Evolutionary conservation across 2,329 filamentous ascomycete genomes (phyloP).

Genomic region (Rhinocladiella mackenziei): DNA sequence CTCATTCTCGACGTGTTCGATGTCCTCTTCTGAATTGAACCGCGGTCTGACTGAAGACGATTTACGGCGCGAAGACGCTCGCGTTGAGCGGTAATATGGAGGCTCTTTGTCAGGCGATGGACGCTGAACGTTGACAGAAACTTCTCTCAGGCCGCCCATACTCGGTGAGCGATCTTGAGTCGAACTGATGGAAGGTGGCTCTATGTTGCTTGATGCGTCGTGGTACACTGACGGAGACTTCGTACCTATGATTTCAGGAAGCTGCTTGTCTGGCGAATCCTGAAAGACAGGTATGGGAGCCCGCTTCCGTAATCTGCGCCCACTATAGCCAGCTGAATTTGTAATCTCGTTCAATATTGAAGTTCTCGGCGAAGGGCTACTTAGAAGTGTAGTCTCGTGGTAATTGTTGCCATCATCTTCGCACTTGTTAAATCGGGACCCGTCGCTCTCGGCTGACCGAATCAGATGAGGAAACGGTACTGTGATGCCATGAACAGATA

Average conservation of each 20-base stretch:
- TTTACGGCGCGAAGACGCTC: constrained; percentile 18
- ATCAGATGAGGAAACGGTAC: constrained; percentile 20
- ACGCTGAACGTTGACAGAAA: constrained; percentile 28
- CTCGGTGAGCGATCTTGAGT: constrained; percentile 15
- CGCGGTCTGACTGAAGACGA: constrained; percentile 30
- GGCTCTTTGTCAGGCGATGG: constrained; percentile 28
- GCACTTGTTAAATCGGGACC: constrained; percentile 10
- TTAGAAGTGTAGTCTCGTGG: constrained; percentile 7
- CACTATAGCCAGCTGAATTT: constrained; percentile 17
- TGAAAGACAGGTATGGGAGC: constrained; percentile 26
- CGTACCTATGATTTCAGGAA: not conserved
- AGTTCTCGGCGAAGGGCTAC: constrained; percentile 12
- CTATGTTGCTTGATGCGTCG: constrained; percentile 22
- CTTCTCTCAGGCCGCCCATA: constrained; percentile 30
- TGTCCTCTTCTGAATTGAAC: constrained; percentile 44
- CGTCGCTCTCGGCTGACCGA: constrained; percentile 18
- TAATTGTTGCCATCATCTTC: constrained; percentile 18
- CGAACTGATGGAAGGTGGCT: constrained; percentile 16
- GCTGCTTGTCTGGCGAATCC: constrained; percentile 16
- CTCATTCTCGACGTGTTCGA: constrained; percentile 49
- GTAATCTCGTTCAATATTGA: constrained; percentile 27
- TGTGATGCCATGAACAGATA: constrained; percentile 26
- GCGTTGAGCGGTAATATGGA: constrained; percentile 20
- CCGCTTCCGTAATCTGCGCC: constrained; percentile 12
- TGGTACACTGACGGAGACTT: constrained; percentile 21